A percentile compares a stretch with the other conserved stretches of the same genome.
These are phyloP conservation scores for Curvularia spicifera DNA, from an alignment of 2,329 filamentous ascomycete genomes.

Conservation along the genomic window DNA sequence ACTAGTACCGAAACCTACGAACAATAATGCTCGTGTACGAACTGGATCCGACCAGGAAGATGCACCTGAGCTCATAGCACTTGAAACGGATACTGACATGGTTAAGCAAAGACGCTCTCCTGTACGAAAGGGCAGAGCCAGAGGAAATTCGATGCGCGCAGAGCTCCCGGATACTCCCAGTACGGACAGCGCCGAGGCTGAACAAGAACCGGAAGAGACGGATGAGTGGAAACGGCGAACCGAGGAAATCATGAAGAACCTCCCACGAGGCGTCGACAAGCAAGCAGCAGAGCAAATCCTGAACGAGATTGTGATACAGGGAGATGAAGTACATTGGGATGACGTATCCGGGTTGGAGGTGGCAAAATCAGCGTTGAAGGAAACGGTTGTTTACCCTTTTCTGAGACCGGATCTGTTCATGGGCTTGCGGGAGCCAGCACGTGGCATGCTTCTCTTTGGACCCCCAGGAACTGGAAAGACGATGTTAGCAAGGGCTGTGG, in stretches of 20 bases:
- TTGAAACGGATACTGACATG: slow-evolving; percentile 31
- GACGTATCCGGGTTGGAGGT: slow-evolving; percentile 90
- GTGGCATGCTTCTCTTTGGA: slow-evolving; percentile 94
- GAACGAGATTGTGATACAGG: slow-evolving; percentile 93
- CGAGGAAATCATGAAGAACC: slow-evolving; percentile 68
- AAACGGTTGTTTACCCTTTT: slow-evolving; percentile 97
- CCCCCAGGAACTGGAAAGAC: slow-evolving; percentile 98
- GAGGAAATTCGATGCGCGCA: slow-evolving; percentile 40
- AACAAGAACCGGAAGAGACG: slow-evolving; percentile 34
- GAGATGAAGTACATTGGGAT: slow-evolving; percentile 92
- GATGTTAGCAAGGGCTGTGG: slow-evolving; percentile 93
- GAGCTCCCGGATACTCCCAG: slow-evolving; percentile 42
- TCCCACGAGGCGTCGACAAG: slow-evolving; percentile 83
- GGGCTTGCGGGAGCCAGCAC: slow-evolving; percentile 89
- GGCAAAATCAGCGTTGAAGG: slow-evolving; percentile 89
- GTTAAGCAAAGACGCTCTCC: slow-evolving; percentile 28
- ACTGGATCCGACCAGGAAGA: slow-evolving; percentile 29
- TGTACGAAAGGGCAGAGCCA: slow-evolving; percentile 37
- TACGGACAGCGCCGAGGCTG: slow-evolving; percentile 35
- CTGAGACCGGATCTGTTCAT: slow-evolving; percentile 94
- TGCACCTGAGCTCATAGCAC: slow-evolving; percentile 25
- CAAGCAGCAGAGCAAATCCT: slow-evolving; percentile 87
- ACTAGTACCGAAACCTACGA: slow-evolving; percentile 16
- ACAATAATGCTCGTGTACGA: slow-evolving; percentile 26
- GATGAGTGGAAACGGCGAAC: slow-evolving; percentile 47